Conservation (phyloP, 495 filamentous ascomycete genomes). For the Bathelium albidoporum region DNA sequence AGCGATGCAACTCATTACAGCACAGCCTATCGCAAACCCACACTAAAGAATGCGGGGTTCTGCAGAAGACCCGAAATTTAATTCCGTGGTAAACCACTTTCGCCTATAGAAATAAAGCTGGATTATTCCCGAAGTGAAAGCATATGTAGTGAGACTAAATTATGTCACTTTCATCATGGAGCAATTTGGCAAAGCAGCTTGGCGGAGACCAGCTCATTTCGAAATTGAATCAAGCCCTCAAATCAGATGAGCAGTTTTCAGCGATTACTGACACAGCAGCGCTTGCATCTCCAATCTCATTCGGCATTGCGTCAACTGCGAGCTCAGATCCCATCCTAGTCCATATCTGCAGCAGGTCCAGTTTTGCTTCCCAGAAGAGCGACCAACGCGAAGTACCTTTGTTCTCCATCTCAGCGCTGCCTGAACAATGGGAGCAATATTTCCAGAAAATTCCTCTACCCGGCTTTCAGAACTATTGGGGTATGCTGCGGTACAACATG, state of each 20-base stretch:
- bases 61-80: not conserved
- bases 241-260: conserved; percentile 25
- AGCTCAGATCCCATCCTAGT: conserved; percentile 26
- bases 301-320: conserved; percentile 31
- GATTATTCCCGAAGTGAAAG: not conserved
- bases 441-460: conserved; percentile 29
- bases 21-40: not conserved
- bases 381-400: conserved; percentile 18
- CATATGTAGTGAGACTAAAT: not conserved
- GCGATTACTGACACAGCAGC: conserved; percentile 31
- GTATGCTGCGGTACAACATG: conserved; percentile 32
- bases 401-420: conserved; percentile 28
- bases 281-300: conserved; percentile 24
- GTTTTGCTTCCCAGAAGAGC: conserved; percentile 9
- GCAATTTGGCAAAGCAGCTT: conserved; percentile 16
- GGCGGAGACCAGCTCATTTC: conserved; percentile 1
- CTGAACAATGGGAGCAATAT: conserved; percentile 34
- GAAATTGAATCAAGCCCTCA: conserved; percentile 12
- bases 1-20: not conserved
- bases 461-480: conserved; percentile 32
- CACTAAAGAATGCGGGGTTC: not conserved
- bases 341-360: conserved; percentile 19
- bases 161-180: conserved; percentile 10
- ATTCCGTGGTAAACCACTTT: not conserved
- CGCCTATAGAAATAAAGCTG: not conserved